Conservation (phyloP, 2,329 filamentous ascomycete genomes). For the Tricladium varicosporioides region DNA sequence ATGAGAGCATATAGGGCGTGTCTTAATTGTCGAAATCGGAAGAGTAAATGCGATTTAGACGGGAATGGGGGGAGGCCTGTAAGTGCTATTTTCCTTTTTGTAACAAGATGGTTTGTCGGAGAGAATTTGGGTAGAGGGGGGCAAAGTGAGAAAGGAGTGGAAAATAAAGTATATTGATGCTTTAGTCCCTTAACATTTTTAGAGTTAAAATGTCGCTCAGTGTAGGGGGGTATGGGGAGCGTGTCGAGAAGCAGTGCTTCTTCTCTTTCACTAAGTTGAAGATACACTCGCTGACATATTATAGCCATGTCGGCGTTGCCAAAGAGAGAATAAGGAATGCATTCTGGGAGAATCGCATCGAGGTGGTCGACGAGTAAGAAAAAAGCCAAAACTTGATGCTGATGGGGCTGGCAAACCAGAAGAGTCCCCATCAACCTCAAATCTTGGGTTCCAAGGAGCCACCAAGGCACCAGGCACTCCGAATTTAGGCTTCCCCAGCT, state of each 20-base stretch:
- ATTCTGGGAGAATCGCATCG: slow-evolving; percentile 34
- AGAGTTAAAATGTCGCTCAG: too few species aligned
- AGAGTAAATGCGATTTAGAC: slow-evolving; percentile 35
- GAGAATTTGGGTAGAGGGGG: background rate
- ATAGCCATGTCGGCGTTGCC: slow-evolving; percentile 34
- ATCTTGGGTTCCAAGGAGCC: slow-evolving; percentile 4
- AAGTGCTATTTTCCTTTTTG: slow-evolving; percentile 11
- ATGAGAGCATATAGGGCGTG: slow-evolving; percentile 36
- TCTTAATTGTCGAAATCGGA: slow-evolving; percentile 33
- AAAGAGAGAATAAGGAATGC: slow-evolving; percentile 33
- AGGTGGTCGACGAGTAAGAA: slow-evolving; percentile 33
- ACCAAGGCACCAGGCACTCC: slow-evolving; percentile 6
- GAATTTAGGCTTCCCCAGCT: slow-evolving; percentile 5
- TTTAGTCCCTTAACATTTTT: too few species aligned
- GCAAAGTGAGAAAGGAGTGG: background rate
- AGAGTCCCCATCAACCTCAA: background rate
- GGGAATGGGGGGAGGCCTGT: slow-evolving; percentile 32
- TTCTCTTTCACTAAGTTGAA: too few species aligned
- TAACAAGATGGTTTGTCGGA: background rate
- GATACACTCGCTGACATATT: slow-evolving; percentile 4
- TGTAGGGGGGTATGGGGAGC: too few species aligned
- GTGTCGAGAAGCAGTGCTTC: too few species aligned
- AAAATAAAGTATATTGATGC: background rate
- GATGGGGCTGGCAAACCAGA: background rate
- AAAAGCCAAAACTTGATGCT: slow-evolving; percentile 30